Percentiles rank a stretch among this genome's conserved stretches.
Conservation (phyloP, 805 yeast species). For the Grigorovia jiainica region DNA sequence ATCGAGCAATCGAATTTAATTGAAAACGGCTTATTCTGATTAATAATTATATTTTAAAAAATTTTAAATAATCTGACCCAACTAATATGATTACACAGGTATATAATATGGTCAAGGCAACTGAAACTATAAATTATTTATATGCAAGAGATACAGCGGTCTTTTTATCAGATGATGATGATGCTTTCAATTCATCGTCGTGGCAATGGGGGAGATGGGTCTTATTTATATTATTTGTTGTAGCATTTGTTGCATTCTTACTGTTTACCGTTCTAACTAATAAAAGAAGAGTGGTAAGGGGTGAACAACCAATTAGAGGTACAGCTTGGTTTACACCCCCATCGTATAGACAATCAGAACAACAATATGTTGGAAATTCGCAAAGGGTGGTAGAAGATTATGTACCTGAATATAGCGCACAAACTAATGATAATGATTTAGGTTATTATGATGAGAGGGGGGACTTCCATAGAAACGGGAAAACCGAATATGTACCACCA, state of each 20-base stretch:
- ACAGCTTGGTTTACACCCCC: constrained; percentile 89
- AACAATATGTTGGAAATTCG: constrained; percentile 33
- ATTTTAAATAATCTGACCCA: too few species aligned
- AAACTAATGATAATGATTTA: constrained; percentile 62
- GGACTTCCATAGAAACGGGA: constrained; percentile 33
- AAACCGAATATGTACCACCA: constrained; percentile 24
- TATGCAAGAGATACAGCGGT: not conserved
- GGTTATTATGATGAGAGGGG: constrained; percentile 69
- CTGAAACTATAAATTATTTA: not conserved
- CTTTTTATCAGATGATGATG: constrained; percentile 8
- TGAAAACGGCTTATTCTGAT: too few species aligned
- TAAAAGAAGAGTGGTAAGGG: constrained; percentile 35
- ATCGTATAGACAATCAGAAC: constrained; percentile 56
- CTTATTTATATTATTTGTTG: constrained; percentile 51
- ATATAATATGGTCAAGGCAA: not conserved
- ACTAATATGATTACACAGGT: not conserved
- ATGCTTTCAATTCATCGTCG: constrained; percentile 10
- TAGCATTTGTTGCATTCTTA: constrained; percentile 37
- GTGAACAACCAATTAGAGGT: constrained; percentile 55
- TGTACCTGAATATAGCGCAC: constrained; percentile 62
- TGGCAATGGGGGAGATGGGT: constrained; percentile 49
- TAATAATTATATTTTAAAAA: too few species aligned
- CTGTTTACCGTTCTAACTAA: constrained; percentile 47
- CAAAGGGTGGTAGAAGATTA: constrained; percentile 33
- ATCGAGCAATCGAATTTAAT: too few species aligned